phyloP scores from a whole-genome alignment of 1,284 basidiomycete genomes.

The Trichosporon sp. region DNA sequence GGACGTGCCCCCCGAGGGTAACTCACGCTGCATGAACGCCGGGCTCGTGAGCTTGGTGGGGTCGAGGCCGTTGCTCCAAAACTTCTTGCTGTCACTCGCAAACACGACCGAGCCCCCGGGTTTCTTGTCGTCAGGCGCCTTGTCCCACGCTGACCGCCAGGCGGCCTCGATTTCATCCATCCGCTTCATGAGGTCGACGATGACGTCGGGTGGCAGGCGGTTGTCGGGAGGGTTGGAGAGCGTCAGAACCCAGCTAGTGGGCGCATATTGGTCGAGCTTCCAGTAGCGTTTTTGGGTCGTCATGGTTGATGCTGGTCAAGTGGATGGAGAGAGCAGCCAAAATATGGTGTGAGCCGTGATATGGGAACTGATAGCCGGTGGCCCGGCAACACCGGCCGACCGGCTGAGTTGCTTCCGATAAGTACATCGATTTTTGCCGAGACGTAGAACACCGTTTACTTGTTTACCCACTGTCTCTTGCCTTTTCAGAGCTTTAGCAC shows the following conservation, averaged over 20 bases:
- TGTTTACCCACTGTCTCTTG: too few relatives aligned
- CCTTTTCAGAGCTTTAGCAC: too few relatives aligned
- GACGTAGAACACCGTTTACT: too few relatives aligned
- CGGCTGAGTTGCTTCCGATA: too few relatives aligned
- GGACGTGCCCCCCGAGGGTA: too few relatives aligned
- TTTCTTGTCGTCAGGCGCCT: conserved; percentile 24
- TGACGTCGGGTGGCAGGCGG: conserved; percentile 41
- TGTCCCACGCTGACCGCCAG: conserved; percentile 56
- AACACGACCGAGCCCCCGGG: conserved; percentile 66
- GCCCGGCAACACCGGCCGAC: background rate
- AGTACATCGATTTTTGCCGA: too few relatives aligned
- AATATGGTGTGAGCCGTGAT: background rate
- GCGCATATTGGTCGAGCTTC: conserved; percentile 29
- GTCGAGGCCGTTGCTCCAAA: conserved; percentile 84
- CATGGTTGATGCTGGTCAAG: background rate
- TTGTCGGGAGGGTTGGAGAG: conserved; percentile 49
- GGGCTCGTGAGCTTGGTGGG: conserved; percentile 61
- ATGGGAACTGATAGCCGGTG: background rate
- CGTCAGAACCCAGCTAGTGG: conserved; percentile 38
- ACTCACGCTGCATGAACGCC: conserved; percentile 68
- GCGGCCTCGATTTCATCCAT: conserved; percentile 72
- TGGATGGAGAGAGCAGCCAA: background rate
- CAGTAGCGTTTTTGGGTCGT: background rate
- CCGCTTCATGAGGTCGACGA: conserved; percentile 50
- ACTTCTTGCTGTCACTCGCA: conserved; percentile 70